Base-by-base conservation (phyloP, 164 flowering plant species). In the Magnolia sinica region DNA sequence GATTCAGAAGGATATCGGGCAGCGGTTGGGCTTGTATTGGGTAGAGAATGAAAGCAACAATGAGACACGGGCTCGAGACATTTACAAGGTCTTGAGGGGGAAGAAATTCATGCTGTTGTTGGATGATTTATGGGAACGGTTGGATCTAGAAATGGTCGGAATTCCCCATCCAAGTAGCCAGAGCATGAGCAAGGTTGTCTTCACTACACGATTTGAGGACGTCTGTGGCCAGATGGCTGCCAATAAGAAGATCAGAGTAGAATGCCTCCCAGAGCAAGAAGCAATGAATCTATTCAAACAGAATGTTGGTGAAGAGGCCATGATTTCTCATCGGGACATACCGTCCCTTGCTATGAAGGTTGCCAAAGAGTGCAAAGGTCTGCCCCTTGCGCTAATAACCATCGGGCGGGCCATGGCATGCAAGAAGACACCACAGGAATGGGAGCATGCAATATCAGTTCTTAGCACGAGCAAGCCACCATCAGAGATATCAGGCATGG, bases 121-220 rank as follows among this genome's bases (percentile, higher is more conserved):
- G 2, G 79, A 72, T 65, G 79, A 77, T 31, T 1, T 72, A 9
- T 77, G 79, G 79, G 71, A 66, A 29, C 19, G n/a, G 29, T 24
- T 77, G 24, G 74, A 76, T 61, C 52, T 76, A 5, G 45, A 45
- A 0, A 63, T 49, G 14, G 50, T 64, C 10, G 64, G 79, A 24
- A 52, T 77, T 50, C 79, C 79, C 0, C 4, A 2, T 50, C 71
- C 71, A 2, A 29, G 19, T 16, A n/a, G 22, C 7, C 64, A n/a
- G 27, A 77, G 51, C 50, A 31, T 19, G 29, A 72, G 50, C 65
- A 72, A 77, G 70, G 23, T 77, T 1, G 22, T 72, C 18, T 73
- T 77, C 71, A 77, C 75, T 0, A 71, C 75, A 5, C 37, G 79
- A 50, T 50, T 71, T 11, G n/a, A 19, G 20, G 65, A 0, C 2